Conservation (phyloP, 495 filamentous ascomycete species). For the Saxophila tyrrhenica region DNA sequence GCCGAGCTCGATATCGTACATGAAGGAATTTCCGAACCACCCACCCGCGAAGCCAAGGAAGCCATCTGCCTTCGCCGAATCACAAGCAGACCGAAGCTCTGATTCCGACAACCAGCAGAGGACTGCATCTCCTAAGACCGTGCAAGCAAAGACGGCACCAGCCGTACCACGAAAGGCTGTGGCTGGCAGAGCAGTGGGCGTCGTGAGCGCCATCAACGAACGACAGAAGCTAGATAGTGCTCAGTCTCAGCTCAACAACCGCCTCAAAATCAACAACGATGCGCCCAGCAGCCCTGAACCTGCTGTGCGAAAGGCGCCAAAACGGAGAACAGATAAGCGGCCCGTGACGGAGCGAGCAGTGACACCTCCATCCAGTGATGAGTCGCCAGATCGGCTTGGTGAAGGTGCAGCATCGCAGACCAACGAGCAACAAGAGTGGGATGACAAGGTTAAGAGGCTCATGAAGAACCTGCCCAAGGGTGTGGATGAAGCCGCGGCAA, state of each 20-base stretch:
- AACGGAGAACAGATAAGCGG: constrained; percentile 6
- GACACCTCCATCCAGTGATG: constrained; percentile 13
- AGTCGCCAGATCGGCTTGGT: constrained; percentile 22
- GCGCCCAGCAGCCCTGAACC: constrained; percentile 10
- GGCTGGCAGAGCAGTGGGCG: constrained; percentile 8
- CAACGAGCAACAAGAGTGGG: constrained; percentile 26
- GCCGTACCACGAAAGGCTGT: constrained; percentile 19
- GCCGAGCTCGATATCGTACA: constrained; percentile 18
- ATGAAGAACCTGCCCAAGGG: constrained; percentile 68
- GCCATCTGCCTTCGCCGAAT: not conserved
- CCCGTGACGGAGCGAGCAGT: not conserved
- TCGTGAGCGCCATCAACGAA: constrained; percentile 10
- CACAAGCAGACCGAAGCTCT: not conserved
- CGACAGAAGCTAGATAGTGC: constrained; percentile 13
- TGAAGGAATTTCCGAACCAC: constrained; percentile 28
- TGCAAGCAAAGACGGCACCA: constrained; percentile 6
- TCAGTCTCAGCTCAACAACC: not conserved
- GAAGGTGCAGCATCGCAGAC: constrained; percentile 16
- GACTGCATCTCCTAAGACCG: constrained; percentile 8
- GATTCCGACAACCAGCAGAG: constrained; percentile 4
- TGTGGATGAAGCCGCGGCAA: constrained; percentile 69
- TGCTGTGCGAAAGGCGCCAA: not conserved
- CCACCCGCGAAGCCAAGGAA: constrained; percentile 14
- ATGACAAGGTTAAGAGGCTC: constrained; percentile 46
- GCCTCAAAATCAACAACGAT: not conserved